Conservation (phyloP, 768 basidiomycete genomes). For the Boletus sp. region DNA sequence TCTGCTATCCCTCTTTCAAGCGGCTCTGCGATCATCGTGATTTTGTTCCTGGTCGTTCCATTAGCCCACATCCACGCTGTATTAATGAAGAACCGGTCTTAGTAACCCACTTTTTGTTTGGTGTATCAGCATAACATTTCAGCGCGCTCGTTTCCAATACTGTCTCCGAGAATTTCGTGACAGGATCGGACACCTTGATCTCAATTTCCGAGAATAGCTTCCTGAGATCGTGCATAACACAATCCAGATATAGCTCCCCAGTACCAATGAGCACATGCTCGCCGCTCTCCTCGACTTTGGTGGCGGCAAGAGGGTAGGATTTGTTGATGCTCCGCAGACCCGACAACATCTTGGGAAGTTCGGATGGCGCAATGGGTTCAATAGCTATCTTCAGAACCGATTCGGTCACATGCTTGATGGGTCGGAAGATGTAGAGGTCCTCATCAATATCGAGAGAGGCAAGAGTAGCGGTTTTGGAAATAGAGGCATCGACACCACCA, state of each 20-base stretch:
- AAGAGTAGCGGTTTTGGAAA: conserved; percentile 92
- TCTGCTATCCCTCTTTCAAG: conserved; percentile 94
- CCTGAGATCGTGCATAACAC: conserved; percentile 93
- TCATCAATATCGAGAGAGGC: conserved; percentile 70
- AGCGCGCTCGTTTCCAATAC: conserved; percentile 96
- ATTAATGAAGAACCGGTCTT: neutral
- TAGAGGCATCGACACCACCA: conserved; percentile 89
- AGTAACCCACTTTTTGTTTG: conserved; percentile 87
- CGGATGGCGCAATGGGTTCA: conserved; percentile 95
- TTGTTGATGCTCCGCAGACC: conserved; percentile 97
- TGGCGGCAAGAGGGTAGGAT: conserved; percentile 89
- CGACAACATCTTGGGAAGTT: conserved; percentile 97
- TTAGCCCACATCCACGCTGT: conserved; percentile 12
- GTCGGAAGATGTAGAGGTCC: conserved; percentile 92
- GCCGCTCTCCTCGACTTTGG: conserved; percentile 97
- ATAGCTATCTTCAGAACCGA: conserved; percentile 98
- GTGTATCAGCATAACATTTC: conserved; percentile 99
- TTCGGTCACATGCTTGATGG: conserved; percentile 95
- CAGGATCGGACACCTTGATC: conserved; percentile 99
- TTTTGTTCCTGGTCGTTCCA: conserved; percentile 68
- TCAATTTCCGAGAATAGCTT: conserved; percentile 95
- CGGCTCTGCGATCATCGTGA: conserved; percentile 99
- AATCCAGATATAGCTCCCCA: conserved; percentile 95
- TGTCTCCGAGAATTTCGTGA: conserved; percentile 97
- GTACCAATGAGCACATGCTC: conserved; percentile 97